phyloP scores from a whole-genome alignment of 805 yeast genomes.

The Yarrowia divulgata region DNA sequence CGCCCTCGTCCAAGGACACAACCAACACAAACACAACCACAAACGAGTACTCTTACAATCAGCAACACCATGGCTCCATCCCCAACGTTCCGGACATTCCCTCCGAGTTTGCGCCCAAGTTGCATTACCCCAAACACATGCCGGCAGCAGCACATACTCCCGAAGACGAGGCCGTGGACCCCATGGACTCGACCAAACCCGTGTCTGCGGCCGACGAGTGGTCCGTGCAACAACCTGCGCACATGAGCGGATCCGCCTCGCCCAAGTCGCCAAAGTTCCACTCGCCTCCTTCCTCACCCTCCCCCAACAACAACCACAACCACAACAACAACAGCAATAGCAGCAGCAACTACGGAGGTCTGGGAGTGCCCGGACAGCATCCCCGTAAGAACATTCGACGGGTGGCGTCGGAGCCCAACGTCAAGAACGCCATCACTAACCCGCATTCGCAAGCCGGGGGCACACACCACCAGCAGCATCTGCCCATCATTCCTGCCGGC shows the following conservation, averaged over 20 bases:
- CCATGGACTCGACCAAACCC: slow-evolving; percentile 6
- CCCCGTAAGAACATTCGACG: slow-evolving; percentile 27
- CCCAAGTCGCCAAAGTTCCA: slow-evolving; percentile 2
- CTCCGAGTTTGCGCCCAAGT: slow-evolving; percentile 17
- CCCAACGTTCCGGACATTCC: slow-evolving; percentile 12
- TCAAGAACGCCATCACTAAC: background rate
- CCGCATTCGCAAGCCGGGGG: slow-evolving; percentile 9
- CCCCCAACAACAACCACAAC: background rate
- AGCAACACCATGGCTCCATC: background rate
- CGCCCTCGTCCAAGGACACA: slow-evolving; percentile 16
- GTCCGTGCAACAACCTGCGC: slow-evolving; percentile 11
- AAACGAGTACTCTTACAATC: no score
- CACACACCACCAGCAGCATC: slow-evolving; percentile 15
- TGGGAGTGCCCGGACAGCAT: slow-evolving; percentile 14
- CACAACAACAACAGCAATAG: no score
- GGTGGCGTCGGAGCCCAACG: slow-evolving; percentile 35
- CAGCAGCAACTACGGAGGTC: background rate
- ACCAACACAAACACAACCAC: background rate
- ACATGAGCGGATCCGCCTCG: slow-evolving; percentile 25
- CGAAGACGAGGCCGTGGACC: slow-evolving; percentile 30
- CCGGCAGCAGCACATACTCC: slow-evolving; percentile 15
- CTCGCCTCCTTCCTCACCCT: slow-evolving; percentile 17
- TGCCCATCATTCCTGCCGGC: slow-evolving; percentile 31
- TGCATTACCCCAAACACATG: slow-evolving; percentile 10
- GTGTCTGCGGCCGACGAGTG: slow-evolving; percentile 5